Evolutionary conservation across 139 green algal genomes (phyloP).

Genomic region (Volvox reticuliferus): DNA sequence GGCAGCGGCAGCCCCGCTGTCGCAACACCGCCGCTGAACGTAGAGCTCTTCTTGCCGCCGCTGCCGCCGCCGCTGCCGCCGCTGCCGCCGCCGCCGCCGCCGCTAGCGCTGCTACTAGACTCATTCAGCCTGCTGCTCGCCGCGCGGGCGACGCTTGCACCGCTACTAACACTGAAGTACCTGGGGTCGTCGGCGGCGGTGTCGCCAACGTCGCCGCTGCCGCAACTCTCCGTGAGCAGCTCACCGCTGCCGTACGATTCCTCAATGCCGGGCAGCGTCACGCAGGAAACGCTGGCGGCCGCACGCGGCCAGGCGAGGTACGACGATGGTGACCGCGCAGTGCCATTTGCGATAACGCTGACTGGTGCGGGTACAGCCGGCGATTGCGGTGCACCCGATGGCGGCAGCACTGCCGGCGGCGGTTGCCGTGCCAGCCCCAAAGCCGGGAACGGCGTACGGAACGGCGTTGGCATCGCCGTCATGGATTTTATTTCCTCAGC

Average conservation of each 20-base stretch:
- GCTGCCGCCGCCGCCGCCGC: neutral
- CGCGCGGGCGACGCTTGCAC: too few species aligned
- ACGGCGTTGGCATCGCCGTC: too few species aligned
- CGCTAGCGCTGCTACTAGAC: neutral
- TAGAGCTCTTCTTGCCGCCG: neutral
- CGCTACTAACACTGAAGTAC: too few species aligned
- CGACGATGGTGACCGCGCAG: neutral
- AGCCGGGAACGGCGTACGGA: too few species aligned
- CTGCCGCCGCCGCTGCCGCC: neutral
- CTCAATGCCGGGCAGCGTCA: slow-evolving; percentile 11
- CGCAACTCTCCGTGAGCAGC: neutral
- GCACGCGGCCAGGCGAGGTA: neutral
- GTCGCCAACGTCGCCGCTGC: neutral
- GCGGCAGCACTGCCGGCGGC: too few species aligned
- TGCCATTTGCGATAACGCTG: neutral
- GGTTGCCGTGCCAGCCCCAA: too few species aligned
- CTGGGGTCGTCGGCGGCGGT: neutral
- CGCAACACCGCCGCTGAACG: neutral
- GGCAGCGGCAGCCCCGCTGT: neutral
- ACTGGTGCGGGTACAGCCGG: too few species aligned
- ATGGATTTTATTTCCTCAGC: too few species aligned
- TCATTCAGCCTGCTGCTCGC: neutral
- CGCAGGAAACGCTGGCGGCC: neutral
- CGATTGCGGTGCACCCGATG: too few species aligned
- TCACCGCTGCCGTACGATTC: neutral